A percentile compares a stretch with the other conserved stretches of the same genome.
Evolutionary conservation across 371 early-diverging fungal species (phyloP).

Genomic region (Dentiscutata heterogama): DNA sequence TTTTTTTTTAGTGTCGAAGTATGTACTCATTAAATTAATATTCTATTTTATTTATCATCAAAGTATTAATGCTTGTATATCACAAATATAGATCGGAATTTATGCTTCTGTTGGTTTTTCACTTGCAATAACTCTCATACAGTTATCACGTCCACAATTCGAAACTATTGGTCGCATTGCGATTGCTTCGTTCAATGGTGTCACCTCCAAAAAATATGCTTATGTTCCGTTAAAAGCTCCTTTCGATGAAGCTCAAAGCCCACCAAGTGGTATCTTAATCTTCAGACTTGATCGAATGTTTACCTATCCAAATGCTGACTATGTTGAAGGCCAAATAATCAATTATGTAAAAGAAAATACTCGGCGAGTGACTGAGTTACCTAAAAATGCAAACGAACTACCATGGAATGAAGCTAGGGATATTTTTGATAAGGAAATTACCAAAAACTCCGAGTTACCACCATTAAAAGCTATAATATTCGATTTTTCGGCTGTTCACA

Average conservation of each 20-base stretch:
- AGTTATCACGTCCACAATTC: conserved; percentile 75
- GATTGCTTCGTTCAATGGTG: conserved; percentile 45
- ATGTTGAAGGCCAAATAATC: conserved; percentile 60
- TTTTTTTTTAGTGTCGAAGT: conserved; percentile 77
- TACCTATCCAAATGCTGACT: conserved; percentile 75
- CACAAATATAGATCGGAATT: conserved; percentile 61
- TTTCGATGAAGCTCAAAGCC: conserved; percentile 26
- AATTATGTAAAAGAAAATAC: conserved; percentile 54
- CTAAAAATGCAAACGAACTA: conserved; percentile 51
- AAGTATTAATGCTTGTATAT: background rate
- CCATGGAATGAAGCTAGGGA: conserved; percentile 60
- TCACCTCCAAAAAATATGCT: conserved; percentile 46
- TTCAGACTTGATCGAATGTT: conserved; percentile 70
- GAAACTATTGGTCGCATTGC: conserved; percentile 59
- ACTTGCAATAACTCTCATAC: conserved; percentile 69
- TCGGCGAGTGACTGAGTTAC: conserved; percentile 38
- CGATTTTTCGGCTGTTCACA: conserved; percentile 71
- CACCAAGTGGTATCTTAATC: conserved; percentile 68
- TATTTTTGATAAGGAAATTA: conserved; percentile 46
- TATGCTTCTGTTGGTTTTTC: conserved; percentile 72
- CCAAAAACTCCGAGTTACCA: conserved; percentile 53
- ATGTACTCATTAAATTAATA: conserved; percentile 24
- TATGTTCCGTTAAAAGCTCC: conserved; percentile 56
- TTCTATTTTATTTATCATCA: background rate
- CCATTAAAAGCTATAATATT: conserved; percentile 68